Evolutionary conservation across 1,139 yeast genomes (phyloP).

Genomic region (Sugiyamaella sp.): DNA sequence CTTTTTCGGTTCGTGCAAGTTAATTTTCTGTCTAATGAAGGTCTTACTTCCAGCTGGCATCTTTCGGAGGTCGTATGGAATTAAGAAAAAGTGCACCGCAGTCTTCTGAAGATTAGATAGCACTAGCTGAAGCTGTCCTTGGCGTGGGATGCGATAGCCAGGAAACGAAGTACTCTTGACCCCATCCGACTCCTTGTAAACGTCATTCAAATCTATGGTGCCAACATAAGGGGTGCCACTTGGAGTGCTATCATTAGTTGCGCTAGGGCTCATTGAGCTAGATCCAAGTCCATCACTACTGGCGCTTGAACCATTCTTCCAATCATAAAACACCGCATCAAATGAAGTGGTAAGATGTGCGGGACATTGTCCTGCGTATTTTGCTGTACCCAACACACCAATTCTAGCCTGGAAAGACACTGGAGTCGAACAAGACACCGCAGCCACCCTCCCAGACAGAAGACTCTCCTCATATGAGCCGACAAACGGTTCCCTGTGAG

Average conservation of each 20-base stretch:
- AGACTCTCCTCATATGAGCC: constrained; percentile 45
- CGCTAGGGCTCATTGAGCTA: neutral
- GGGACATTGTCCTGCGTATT: constrained; percentile 33
- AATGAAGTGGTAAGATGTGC: constrained; percentile 39
- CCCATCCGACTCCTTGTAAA: constrained; percentile 35
- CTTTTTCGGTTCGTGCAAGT: constrained; percentile 26
- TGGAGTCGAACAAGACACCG: constrained; percentile 38
- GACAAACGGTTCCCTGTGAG: constrained; percentile 34
- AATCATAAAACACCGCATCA: constrained; percentile 45
- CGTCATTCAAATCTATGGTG: constrained; percentile 42
- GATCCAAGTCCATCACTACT: neutral
- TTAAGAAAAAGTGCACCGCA: constrained; percentile 43
- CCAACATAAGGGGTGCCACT: constrained; percentile 48
- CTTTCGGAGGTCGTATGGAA: constrained; percentile 46
- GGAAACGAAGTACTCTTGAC: constrained; percentile 36
- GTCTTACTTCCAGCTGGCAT: constrained; percentile 40
- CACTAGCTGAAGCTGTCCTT: constrained; percentile 49
- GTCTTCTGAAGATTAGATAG: constrained; percentile 48
- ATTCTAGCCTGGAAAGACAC: constrained; percentile 38
- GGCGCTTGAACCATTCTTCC: constrained; percentile 27
- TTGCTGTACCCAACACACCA: constrained; percentile 37
- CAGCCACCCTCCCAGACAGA: constrained; percentile 42
- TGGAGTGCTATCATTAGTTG: constrained; percentile 30
- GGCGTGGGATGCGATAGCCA: constrained; percentile 47
- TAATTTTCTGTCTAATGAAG: constrained; percentile 43